Base-by-base conservation (phyloP, 495 filamentous ascomycete species). In the Cetradonia linearis region DNA sequence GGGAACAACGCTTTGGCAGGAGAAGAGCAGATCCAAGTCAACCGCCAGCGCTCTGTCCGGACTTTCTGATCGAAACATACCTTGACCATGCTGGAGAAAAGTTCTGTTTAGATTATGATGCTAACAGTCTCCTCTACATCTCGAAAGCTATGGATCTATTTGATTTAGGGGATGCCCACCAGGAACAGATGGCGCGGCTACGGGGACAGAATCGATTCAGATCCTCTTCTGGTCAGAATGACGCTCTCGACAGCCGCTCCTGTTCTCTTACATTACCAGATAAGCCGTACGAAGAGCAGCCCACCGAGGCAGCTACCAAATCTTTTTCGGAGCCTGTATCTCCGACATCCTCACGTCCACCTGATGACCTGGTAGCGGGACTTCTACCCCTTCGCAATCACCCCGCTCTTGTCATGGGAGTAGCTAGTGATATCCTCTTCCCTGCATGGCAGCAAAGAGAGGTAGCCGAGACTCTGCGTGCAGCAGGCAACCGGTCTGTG, bases 71-170 rank as follows among this genome's bases (percentile, higher is more conserved):
- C 62, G 93, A 99, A 69, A 99, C 93, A 0, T 99, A 99, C 68
- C 82, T 99, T 34, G 93, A 99, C 71, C 93, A 99, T 68, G 94
- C 93, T 2, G 93, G 93, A 47, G 93, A 99, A 76, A 99, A 99
- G 71, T 99, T 94, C 72, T 96, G 90, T 71, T 78, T 99, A n/a
- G 90, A 93, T 61, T 97, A 96, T 70, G 93, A 99, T 67, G 83
- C 93, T 23, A 99, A 99, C 74, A 95, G 90, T 69, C 78, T 97
- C 11, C 78, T 99, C 33, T 99, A 99, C 70, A 86, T 97, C 34
- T 95, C 89, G 66, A 99, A 99, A 72, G 94, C 94, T 14, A 99
- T 99, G 93, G 93, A 97, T 67, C 78, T 97, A 14, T 99, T 99
- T 70, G 93, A 99, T 69, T 81, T 99, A 0, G 92, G 93, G 37